phyloP scores from a whole-genome alignment of 2,329 filamentous ascomycete species.

The Beauveria bassiana region DNA sequence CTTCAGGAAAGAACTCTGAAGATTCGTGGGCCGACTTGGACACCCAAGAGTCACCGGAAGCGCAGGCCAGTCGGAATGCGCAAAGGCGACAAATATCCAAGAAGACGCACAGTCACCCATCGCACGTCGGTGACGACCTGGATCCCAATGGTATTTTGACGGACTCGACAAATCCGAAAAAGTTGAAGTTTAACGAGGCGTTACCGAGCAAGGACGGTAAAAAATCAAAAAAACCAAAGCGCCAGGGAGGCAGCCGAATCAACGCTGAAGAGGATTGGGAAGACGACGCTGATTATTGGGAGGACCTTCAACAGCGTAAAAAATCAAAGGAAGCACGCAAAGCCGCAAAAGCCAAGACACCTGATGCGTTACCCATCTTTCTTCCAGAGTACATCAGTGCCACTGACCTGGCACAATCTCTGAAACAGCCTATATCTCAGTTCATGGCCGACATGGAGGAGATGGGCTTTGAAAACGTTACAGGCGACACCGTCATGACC shows the following conservation, averaged over 20 bases:
- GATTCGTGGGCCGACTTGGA: conserved; percentile 18
- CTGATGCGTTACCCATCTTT: conserved; percentile 52
- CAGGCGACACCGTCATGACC: conserved; percentile 77
- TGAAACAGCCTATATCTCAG: conserved; percentile 61
- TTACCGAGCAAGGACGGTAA: background rate
- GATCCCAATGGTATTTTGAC: background rate
- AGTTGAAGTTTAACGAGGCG: background rate
- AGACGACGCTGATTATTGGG: conserved; percentile 29
- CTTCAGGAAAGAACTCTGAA: background rate
- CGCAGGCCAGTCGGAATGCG: background rate
- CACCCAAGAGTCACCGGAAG: background rate
- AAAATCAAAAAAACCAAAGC: conserved; percentile 5
- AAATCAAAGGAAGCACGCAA: conserved; percentile 35
- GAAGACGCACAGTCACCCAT: conserved; percentile 8
- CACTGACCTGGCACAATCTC: conserved; percentile 66
- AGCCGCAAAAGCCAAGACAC: conserved; percentile 30
- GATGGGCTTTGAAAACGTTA: conserved; percentile 83
- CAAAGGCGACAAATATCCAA: background rate
- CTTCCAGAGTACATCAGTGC: conserved; percentile 90
- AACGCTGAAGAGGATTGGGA: conserved; percentile 28
- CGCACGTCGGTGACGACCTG: conserved; percentile 7
- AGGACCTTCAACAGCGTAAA: conserved; percentile 33
- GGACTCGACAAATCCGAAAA: background rate
- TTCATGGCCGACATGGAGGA: conserved; percentile 73
- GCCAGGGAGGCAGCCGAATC: background rate